Evolutionary conservation across 169 alveolate genomes (phyloP), one percentile per base, ranked within the genome.

Genomic region (Miamiensis avidus): DNA sequence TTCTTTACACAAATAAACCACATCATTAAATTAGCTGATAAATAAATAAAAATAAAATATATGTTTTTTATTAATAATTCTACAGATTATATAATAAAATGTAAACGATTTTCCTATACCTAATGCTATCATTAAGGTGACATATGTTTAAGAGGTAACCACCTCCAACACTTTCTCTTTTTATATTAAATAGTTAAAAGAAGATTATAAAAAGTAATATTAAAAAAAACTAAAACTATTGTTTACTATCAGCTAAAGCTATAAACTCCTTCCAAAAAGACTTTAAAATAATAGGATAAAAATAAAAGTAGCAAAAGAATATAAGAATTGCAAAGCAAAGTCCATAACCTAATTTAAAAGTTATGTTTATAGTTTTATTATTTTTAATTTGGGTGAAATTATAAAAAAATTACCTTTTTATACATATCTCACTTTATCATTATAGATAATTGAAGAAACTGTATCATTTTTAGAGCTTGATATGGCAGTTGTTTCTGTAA

Each of bases 1-100:
- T 93, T 89, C 0, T 79, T 64, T 0, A 81, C 69, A 78, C 91
- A 93, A 29, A 93, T 91, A 34, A 76, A 30, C 74, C 76, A 83
- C 94, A 90, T 90, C 26, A 34, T 74, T 27, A 87, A 83, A 34
- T 90, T n/a, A n/a, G n/a, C n/a, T n/a, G n/a, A n/a, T n/a, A n/a
- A n/a, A n/a, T n/a, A n/a, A n/a, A n/a, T n/a, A n/a, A n/a, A n/a
- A n/a, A n/a, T n/a, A n/a, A n/a, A n/a, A n/a, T n/a, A n/a, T n/a
- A n/a, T n/a, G n/a, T n/a, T n/a, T n/a, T n/a, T n/a, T n/a, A n/a
- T n/a, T n/a, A n/a, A n/a, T n/a, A n/a, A n/a, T n/a, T n/a, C n/a
- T n/a, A n/a, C n/a, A n/a, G n/a, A n/a, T n/a, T n/a, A n/a, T n/a
- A n/a, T n/a, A n/a, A n/a, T n/a, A n/a, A n/a, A n/a, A n/a, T n/a